A percentile compares a stretch with the other conserved stretches of the same genome.
Conservation (phyloP, 441 rosid species). For the Erysimum cheiri region DNA sequence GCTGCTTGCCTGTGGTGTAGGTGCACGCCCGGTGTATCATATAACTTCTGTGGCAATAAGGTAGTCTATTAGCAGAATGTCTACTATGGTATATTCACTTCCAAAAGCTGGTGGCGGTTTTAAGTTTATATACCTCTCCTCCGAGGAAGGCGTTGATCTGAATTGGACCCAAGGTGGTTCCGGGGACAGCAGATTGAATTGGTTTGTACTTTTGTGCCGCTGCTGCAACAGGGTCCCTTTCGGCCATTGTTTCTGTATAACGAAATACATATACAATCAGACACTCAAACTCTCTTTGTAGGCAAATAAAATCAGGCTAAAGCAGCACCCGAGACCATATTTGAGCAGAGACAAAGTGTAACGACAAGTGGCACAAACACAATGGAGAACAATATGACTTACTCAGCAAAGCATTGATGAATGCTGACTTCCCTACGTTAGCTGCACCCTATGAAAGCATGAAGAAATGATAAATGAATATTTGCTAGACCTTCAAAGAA, state of each 20-base stretch:
- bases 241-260: slow-evolving; percentile 71
- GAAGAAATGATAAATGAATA: slow-evolving; percentile 6
- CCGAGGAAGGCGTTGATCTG: slow-evolving; percentile 91
- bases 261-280: neutral
- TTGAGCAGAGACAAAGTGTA: slow-evolving; percentile 2
- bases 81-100: neutral
- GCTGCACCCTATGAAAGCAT: slow-evolving; percentile 78
- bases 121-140: slow-evolving; percentile 74
- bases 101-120: slow-evolving; percentile 21
- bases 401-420: slow-evolving; percentile 89
- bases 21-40: slow-evolving; percentile 97
- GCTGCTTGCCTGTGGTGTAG: slow-evolving; percentile 98
- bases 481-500: neutral
- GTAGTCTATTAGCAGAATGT: neutral
- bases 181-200: slow-evolving; percentile 97
- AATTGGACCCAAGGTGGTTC: slow-evolving; percentile 96
- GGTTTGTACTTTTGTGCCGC: slow-evolving; percentile 91
- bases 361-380: neutral
- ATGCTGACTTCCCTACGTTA: slow-evolving; percentile 98
- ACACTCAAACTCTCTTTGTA: slow-evolving; percentile 7
- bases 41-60: slow-evolving; percentile 64
- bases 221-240: slow-evolving; percentile 93
- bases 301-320: slow-evolving; percentile 19
- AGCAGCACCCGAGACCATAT: slow-evolving; percentile 4
- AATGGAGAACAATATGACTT: slow-evolving; percentile 47